phyloP scores from a whole-genome alignment of 2,329 filamentous ascomycete species.

The Colletotrichum nymphaeae region DNA sequence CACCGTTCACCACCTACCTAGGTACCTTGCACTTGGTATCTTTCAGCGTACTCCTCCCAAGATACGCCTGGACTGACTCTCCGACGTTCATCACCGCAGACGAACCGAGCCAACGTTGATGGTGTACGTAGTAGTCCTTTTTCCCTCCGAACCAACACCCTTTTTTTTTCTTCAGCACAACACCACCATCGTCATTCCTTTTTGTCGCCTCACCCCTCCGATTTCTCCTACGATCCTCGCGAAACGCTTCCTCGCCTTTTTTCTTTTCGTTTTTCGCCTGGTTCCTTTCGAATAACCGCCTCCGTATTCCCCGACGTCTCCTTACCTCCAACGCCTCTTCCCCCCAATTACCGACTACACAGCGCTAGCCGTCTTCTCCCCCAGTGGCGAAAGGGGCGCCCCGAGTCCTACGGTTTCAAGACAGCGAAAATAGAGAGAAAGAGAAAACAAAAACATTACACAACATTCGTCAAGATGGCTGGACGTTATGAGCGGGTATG shows the following conservation, averaged over 20 bases:
- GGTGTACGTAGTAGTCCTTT: not conserved
- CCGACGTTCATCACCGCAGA: not conserved
- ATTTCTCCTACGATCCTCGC: constrained; percentile 18
- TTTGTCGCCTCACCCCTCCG: not conserved
- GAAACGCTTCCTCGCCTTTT: constrained; percentile 11
- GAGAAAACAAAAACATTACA: not conserved
- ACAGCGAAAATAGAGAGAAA: not conserved
- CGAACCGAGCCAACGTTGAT: constrained; percentile 11
- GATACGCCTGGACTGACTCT: not conserved
- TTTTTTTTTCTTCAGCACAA: constrained; percentile 23
- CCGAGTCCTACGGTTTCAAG: not conserved
- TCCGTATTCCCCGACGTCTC: not conserved
- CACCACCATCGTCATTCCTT: constrained; percentile 24
- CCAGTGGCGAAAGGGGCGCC: constrained; percentile 31
- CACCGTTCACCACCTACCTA: too few species aligned
- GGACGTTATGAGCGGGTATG: constrained; percentile 70
- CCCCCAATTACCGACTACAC: constrained; percentile 18
- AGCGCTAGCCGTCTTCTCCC: constrained; percentile 28
- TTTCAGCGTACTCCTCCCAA: too few species aligned
- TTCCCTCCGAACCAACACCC: constrained; percentile 8
- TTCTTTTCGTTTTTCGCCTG: not conserved
- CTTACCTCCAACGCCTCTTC: not conserved
- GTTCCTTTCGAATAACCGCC: not conserved
- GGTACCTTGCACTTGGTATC: not conserved
- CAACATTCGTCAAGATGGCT: constrained; percentile 55